Conservation (phyloP, 768 basidiomycete species). For the Termitomyces sp. region DNA sequence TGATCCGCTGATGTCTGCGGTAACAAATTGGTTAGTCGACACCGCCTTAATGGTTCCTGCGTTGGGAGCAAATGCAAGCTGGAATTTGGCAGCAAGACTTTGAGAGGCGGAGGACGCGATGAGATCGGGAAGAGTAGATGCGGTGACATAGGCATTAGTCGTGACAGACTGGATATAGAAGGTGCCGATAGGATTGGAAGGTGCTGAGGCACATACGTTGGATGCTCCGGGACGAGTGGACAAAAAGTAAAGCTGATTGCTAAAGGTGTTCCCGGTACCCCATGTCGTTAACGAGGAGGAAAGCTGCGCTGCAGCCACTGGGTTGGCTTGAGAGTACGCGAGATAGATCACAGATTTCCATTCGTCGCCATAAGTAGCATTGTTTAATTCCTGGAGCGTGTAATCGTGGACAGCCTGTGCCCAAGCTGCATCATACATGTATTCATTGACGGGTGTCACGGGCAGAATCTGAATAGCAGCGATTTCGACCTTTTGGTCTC, state of each 20-base stretch:
- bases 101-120: constrained; percentile 22
- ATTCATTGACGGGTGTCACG: constrained; percentile 34
- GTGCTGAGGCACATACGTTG: constrained; percentile 27
- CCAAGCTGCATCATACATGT: constrained; percentile 32
- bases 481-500: constrained; percentile 30
- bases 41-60: constrained; percentile 27
- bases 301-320: constrained; percentile 25
- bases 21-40: constrained; percentile 27
- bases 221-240: constrained; percentile 29
- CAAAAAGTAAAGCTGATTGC: constrained; percentile 31
- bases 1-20: constrained; percentile 30
- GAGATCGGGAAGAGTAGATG: constrained; percentile 23
- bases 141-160: constrained; percentile 24
- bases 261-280: constrained; percentile 33
- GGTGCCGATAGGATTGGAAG: constrained; percentile 28
- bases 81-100: constrained; percentile 24
- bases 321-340: constrained; percentile 29
- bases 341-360: constrained; percentile 36
- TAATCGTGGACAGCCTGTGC: constrained; percentile 28
- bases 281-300: constrained; percentile 30
- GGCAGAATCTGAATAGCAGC: constrained; percentile 35
- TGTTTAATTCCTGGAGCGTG: constrained; percentile 25
- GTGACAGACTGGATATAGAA: constrained; percentile 28
- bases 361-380: constrained; percentile 27
- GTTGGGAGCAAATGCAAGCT: constrained; percentile 28